A percentile compares a stretch with the other conserved stretches of the same genome.
Evolutionary conservation across 768 basidiomycete species (phyloP).

Genomic region (Heimioporus sp.): DNA sequence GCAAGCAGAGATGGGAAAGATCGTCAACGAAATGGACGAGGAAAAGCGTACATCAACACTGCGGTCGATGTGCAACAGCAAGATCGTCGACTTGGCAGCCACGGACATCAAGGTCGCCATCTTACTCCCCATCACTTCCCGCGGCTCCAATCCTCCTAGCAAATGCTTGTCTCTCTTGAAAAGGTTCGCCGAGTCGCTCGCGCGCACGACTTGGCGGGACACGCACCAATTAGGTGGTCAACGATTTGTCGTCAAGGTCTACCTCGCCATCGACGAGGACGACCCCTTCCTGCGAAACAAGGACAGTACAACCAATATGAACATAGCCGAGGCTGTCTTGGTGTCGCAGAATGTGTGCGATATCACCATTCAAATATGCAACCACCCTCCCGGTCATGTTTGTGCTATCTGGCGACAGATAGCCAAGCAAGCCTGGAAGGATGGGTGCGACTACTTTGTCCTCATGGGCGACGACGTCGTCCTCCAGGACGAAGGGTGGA

Average conservation of each 20-base stretch:
- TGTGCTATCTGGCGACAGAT: constrained; percentile 55
- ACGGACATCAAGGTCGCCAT: constrained; percentile 45
- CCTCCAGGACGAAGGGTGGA: constrained; percentile 53
- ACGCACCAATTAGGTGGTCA: constrained; percentile 28
- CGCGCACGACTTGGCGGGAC: constrained; percentile 47
- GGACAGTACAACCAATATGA: constrained; percentile 12
- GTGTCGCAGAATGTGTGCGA: constrained; percentile 35
- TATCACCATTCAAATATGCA: constrained; percentile 36
- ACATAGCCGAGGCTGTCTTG: constrained; percentile 39
- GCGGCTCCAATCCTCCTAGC: constrained; percentile 32
- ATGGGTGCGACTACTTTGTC: constrained; percentile 48
- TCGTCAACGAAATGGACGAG: constrained; percentile 5
- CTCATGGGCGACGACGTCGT: constrained; percentile 56
- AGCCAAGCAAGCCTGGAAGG: constrained; percentile 46
- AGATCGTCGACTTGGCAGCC: constrained; percentile 36
- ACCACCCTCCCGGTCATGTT: constrained; percentile 44
- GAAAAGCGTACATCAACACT: constrained; percentile 16
- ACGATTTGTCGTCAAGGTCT: constrained; percentile 40
- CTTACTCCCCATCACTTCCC: constrained; percentile 58
- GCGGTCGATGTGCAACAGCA: constrained; percentile 31
- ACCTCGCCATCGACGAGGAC: constrained; percentile 52
- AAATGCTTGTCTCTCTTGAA: constrained; percentile 43
- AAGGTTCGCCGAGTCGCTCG: constrained; percentile 43
- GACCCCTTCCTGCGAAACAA: constrained; percentile 38
- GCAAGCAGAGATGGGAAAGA: constrained; percentile 31